phyloP scores from a whole-genome alignment of 1,139 yeast genomes.

The Zygoascus hellenicus region DNA sequence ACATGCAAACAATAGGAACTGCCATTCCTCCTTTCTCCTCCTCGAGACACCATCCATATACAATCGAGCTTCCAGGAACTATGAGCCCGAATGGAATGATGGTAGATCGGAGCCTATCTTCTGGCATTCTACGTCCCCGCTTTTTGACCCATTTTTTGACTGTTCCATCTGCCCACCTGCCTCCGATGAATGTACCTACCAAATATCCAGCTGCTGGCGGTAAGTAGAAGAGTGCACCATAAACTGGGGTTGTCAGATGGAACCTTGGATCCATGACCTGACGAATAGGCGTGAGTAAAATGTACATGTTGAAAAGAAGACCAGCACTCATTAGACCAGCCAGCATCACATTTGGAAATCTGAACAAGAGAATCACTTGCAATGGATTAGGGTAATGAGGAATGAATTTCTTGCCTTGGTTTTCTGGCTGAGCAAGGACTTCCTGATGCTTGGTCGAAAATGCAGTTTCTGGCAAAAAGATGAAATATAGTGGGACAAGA shows the following conservation, averaged over 20 bases:
- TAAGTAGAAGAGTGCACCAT: constrained; percentile 46
- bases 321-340: constrained; percentile 43
- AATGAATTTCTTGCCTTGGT: constrained; percentile 33
- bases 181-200: constrained; percentile 46
- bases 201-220: constrained; percentile 51
- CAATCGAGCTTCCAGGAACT: constrained; percentile 39
- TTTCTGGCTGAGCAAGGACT: constrained; percentile 34
- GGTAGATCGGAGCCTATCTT: constrained; percentile 44
- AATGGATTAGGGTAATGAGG: constrained; percentile 43
- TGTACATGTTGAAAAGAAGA: constrained; percentile 45
- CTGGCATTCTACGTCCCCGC: constrained; percentile 45
- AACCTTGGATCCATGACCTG: constrained; percentile 51
- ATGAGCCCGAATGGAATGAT: constrained; percentile 38
- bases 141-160: constrained; percentile 42
- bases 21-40: constrained; percentile 49
- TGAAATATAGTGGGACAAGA: constrained; percentile 16
- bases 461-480: constrained; percentile 65
- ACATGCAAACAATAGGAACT: constrained; percentile 46
- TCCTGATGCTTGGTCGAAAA: constrained; percentile 32
- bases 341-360: constrained; percentile 39
- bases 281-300: constrained; percentile 49
- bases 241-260: constrained; percentile 41
- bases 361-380: constrained; percentile 38
- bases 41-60: constrained; percentile 51
- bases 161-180: constrained; percentile 43